Evolutionary conservation across 2,329 filamentous ascomycete species (phyloP), one percentile per base, ranked within the genome.

Genomic region (Arachnomyces sp.): DNA sequence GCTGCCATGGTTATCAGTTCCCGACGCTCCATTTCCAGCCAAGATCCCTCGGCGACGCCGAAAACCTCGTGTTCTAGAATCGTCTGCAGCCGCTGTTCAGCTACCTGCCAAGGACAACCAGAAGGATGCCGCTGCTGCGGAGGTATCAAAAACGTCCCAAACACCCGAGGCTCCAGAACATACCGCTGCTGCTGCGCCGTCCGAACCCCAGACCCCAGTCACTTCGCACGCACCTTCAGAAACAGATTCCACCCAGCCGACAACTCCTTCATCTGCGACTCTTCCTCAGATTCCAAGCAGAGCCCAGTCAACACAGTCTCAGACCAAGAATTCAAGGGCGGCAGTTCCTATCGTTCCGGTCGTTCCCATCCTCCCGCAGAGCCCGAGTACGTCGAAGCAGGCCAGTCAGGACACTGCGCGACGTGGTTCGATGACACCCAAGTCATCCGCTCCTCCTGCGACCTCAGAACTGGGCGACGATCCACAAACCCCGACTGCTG

Each of bases 1-100:
- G 69, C 60, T 81, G 14, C 78, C 78, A 8, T 81, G 77, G 77
- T 67, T 77, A 28, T 81, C 77, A 9, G 68, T 73, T 18, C 68
- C 73, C 12, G 71, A 73, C 14, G 61, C 60, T 25, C 60, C 68
- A 2, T 80, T 81, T 51, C 77, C 77, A 3, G 58, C 69, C 12
- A 67, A 69, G 52, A 65, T 67, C 36, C 65, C 68, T 11, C 62
- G 65, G 38, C 65, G 67, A 50, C 67, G 69, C 49, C 67, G 73
- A 38, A 64, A 55, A 47, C 49, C 51, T 30, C 61, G 58, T 36
- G 47, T 51, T 9, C 52, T 68, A 13, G 55, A 62, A 40, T 52
- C 57, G 17, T 58, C 57, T 7, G 49, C 51, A 13, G 47, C 54
- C 28, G 52, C 58, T 1, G 60, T 70, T n/a, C 70, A 76, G 37